phyloP scores from a whole-genome alignment of 2,329 filamentous ascomycete genomes.

The Xylaria arbuscula region DNA sequence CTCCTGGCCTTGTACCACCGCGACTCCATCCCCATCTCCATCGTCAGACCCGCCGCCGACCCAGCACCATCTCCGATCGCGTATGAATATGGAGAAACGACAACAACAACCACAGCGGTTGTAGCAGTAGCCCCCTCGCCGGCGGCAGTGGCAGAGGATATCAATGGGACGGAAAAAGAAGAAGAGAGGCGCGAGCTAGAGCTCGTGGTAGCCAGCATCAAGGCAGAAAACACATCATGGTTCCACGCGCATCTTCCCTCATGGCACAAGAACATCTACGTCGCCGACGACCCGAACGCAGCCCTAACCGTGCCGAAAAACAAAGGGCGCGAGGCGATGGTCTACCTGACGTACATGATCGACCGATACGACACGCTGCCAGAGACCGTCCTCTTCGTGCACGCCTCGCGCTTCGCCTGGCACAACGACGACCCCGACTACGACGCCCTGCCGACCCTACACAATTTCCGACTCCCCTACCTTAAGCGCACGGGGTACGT shows the following conservation, averaged over 20 bases:
- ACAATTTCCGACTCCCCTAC: constrained; percentile 60
- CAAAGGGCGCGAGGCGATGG: constrained; percentile 65
- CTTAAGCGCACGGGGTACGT: constrained; percentile 67
- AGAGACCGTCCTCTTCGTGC: constrained; percentile 59
- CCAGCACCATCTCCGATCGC: background rate
- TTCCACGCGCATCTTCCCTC: constrained; percentile 54
- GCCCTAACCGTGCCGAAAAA: constrained; percentile 61
- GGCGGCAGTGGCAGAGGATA: background rate
- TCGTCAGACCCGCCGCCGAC: background rate
- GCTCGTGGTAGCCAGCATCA: constrained; percentile 51
- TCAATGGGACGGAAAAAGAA: background rate
- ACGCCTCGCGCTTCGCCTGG: constrained; percentile 61
- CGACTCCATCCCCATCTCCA: background rate
- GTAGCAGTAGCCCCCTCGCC: background rate
- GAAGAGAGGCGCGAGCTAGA: constrained; percentile 41
- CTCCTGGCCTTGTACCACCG: constrained; percentile 21
- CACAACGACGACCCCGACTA: constrained; percentile 66
- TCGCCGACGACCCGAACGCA: constrained; percentile 62
- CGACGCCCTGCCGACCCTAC: constrained; percentile 64
- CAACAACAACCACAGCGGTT: background rate
- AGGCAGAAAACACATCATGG: constrained; percentile 54
- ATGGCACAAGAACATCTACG: constrained; percentile 66
- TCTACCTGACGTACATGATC: constrained; percentile 64
- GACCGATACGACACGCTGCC: constrained; percentile 61
- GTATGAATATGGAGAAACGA: background rate